Evolutionary conservation across 2,329 filamentous ascomycete genomes (phyloP).

Genomic region (Verticillium zaregamsianum): DNA sequence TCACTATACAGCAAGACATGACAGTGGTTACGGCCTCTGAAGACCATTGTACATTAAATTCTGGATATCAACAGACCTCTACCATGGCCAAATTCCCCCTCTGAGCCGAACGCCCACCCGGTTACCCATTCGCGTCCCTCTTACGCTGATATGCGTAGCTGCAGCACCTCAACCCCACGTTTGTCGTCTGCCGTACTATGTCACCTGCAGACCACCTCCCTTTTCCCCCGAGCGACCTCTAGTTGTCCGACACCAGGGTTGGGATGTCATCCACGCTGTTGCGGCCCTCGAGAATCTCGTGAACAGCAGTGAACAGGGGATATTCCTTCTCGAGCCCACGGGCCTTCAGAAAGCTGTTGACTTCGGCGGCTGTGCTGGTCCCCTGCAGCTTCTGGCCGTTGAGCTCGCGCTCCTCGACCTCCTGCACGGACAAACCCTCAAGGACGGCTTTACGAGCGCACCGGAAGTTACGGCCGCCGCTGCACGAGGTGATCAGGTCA

Average conservation of each 20-base stretch:
- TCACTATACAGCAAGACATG: too few relatives aligned
- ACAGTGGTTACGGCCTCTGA: too few relatives aligned
- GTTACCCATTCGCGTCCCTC: not conserved
- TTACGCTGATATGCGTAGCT: not conserved
- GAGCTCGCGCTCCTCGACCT: slow-evolving; percentile 83
- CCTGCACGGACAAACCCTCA: slow-evolving; percentile 72
- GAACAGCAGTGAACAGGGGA: slow-evolving; percentile 87
- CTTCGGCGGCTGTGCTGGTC: slow-evolving; percentile 85
- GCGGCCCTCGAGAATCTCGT: slow-evolving; percentile 71
- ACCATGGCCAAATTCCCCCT: not conserved
- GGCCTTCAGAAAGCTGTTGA: slow-evolving; percentile 81
- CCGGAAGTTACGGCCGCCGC: slow-evolving; percentile 86
- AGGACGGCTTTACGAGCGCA: slow-evolving; percentile 87
- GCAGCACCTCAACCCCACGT: not conserved
- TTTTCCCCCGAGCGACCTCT: not conserved
- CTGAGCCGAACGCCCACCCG: not conserved
- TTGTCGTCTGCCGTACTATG: not conserved
- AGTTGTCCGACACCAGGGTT: slow-evolving; percentile 48
- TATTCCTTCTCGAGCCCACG: slow-evolving; percentile 77
- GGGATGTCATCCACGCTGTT: slow-evolving; percentile 79
- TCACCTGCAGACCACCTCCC: not conserved
- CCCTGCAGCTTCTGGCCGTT: slow-evolving; percentile 98
- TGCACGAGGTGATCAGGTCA: slow-evolving; percentile 91
- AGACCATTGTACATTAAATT: not conserved
- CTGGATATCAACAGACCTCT: slow-evolving; percentile 2